Evolutionary conservation across 768 basidiomycete species (phyloP).

Genomic region (Lactarius hatsudake): DNA sequence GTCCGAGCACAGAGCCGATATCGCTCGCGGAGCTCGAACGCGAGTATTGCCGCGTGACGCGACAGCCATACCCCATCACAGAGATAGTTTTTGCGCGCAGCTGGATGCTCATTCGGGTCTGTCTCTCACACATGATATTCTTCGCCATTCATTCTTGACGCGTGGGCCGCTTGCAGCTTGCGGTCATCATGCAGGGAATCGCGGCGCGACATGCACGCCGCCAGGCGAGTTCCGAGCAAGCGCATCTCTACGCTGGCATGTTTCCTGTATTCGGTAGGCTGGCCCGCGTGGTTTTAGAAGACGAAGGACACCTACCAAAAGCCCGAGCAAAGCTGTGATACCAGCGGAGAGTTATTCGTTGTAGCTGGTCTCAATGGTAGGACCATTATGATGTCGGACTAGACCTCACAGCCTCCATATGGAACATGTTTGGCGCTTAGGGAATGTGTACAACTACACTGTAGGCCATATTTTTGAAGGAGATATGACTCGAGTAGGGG

Average conservation of each 20-base stretch:
- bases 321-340: constrained; percentile 33
- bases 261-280: constrained; percentile 66
- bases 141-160: constrained; percentile 13
- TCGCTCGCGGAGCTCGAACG: constrained; percentile 70
- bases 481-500: not conserved
- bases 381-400: no score
- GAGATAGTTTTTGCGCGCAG: constrained; percentile 81
- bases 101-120: constrained; percentile 81
- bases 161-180: constrained; percentile 44
- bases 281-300: constrained; percentile 58
- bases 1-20: constrained; percentile 54
- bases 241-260: constrained; percentile 41
- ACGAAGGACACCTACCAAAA: constrained; percentile 41
- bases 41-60: constrained; percentile 70
- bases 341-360: not conserved
- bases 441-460: not conserved
- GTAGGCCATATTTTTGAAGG: no score
- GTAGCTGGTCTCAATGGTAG: no score
- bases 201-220: constrained; percentile 81
- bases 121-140: constrained; percentile 27
- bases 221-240: constrained; percentile 86
- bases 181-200: constrained; percentile 87
- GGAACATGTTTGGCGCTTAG: not conserved
- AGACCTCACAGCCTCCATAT: not conserved
- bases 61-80: constrained; percentile 67